Evolutionary conservation across 2,329 filamentous ascomycete genomes (phyloP).

Genomic region (Pseudopyricularia cyperi): DNA sequence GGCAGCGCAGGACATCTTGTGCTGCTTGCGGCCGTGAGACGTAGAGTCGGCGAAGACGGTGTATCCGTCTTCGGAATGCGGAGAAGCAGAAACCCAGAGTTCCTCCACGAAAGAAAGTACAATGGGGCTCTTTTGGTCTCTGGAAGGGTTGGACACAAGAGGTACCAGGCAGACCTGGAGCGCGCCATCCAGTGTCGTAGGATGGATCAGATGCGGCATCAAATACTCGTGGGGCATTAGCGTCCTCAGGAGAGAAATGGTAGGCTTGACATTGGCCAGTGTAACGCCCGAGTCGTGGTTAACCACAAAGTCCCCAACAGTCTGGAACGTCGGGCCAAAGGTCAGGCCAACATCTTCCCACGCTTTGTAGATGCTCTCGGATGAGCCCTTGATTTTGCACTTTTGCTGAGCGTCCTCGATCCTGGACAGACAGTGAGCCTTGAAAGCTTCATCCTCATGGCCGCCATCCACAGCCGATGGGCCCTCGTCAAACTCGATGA

Average conservation of each 20-base stretch:
- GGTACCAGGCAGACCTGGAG: conserved; percentile 7
- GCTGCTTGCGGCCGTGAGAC: not conserved
- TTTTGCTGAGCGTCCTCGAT: not conserved
- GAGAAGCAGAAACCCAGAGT: not conserved
- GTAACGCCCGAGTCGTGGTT: not conserved
- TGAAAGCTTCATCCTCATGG: not conserved
- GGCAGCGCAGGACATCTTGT: not conserved
- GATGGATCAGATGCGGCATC: conserved; percentile 19
- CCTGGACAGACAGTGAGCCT: conserved; percentile 23
- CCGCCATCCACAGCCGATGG: not conserved
- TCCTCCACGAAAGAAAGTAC: not conserved
- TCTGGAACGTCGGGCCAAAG: conserved; percentile 33
- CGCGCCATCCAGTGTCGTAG: conserved; percentile 19
- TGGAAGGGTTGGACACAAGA: not conserved
- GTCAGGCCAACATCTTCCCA: conserved; percentile 37
- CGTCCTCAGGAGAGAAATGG: not conserved
- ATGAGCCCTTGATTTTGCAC: not conserved
- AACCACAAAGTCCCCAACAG: not conserved
- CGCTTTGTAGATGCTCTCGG: conserved; percentile 24
- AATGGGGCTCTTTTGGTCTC: not conserved
- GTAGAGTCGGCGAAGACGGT: not conserved
- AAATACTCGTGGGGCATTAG: not conserved
- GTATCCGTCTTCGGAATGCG: not conserved
- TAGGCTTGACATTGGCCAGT: not conserved
- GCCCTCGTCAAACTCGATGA: not conserved